A percentile compares a stretch with the other conserved stretches of the same genome.
phyloP scores from a whole-genome alignment of 306 rosid species.

The Acacia crassicarpa region DNA sequence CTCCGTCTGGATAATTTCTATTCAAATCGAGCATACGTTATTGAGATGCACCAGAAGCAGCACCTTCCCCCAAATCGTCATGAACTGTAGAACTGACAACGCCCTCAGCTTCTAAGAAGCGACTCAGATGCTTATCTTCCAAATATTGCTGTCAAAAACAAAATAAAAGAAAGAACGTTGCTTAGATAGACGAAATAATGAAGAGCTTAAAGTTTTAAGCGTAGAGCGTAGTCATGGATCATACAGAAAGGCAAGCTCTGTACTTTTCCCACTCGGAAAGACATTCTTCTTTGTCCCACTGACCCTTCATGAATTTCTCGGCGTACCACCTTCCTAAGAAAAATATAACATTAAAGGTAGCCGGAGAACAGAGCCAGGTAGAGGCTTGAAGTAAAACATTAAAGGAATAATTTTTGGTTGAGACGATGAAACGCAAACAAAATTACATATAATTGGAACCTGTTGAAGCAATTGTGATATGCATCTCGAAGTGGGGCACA shows the following conservation, averaged over 20 bases:
- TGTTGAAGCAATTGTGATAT: conserved; percentile 87
- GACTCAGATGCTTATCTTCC: conserved; percentile 69
- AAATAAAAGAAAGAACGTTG: background rate
- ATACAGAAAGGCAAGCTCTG: conserved; percentile 81
- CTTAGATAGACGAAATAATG: background rate
- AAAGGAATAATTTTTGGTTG: background rate
- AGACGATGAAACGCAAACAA: background rate
- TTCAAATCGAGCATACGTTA: conserved; percentile 5
- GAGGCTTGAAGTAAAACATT: conserved; percentile 27
- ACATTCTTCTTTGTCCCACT: conserved; percentile 73
- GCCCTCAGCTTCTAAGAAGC: conserved; percentile 69
- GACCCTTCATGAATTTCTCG: conserved; percentile 74
- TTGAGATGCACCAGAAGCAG: conserved; percentile 30
- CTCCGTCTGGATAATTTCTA: conserved; percentile 9
- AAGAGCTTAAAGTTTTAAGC: background rate
- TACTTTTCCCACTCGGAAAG: conserved; percentile 77
- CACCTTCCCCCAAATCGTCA: conserved; percentile 19
- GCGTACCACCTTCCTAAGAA: conserved; percentile 62
- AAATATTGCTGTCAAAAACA: conserved; percentile 57
- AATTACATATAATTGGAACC: conserved; percentile 34
- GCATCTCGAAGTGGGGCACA: conserved; percentile 75
- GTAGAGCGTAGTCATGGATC: conserved; percentile 10
- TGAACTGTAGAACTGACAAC: conserved; percentile 25
- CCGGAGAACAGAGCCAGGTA: background rate
- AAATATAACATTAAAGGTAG: background rate